phyloP scores from a whole-genome alignment of 2,329 filamentous ascomycete species.

The Calonectria naviculata region DNA sequence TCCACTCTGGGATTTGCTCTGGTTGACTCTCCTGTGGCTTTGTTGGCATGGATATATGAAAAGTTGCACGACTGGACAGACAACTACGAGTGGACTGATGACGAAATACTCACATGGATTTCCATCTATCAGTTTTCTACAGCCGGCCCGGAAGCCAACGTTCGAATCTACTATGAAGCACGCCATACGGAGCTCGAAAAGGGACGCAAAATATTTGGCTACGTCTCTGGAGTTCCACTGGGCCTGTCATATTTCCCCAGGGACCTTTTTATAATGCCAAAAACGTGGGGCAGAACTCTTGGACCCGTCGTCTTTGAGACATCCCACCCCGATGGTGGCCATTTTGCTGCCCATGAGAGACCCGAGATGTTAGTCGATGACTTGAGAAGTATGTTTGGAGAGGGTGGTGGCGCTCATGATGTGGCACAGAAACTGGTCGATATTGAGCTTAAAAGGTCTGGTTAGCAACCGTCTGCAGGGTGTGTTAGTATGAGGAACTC shows the following conservation, averaged over 20 bases:
- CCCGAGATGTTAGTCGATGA: conserved; percentile 65
- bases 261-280: conserved; percentile 66
- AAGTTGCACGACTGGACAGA: conserved; percentile 85
- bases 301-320: conserved; percentile 70
- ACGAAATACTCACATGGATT: conserved; percentile 82
- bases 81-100: conserved; percentile 77
- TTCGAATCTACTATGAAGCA: conserved; percentile 79
- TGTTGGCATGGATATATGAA: conserved; percentile 84
- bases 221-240: conserved; percentile 50
- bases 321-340: conserved; percentile 62
- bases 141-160: conserved; percentile 74
- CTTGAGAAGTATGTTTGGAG: conserved; percentile 68
- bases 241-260: conserved; percentile 67
- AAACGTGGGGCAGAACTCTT: conserved; percentile 67
- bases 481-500: too few species aligned
- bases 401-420: conserved; percentile 56
- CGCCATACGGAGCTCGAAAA: conserved; percentile 50
- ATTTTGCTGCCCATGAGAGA: conserved; percentile 71
- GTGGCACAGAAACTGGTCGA: conserved; percentile 38
- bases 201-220: conserved; percentile 30
- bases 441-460: background rate
- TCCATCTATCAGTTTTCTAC: conserved; percentile 77
- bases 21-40: conserved; percentile 74
- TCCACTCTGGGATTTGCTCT: conserved; percentile 78
- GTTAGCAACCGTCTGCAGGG: background rate